Evolutionary conservation across 257 asterid genomes (phyloP), one percentile per base, ranked within the genome.

Genomic region (Solanum rostratum): DNA sequence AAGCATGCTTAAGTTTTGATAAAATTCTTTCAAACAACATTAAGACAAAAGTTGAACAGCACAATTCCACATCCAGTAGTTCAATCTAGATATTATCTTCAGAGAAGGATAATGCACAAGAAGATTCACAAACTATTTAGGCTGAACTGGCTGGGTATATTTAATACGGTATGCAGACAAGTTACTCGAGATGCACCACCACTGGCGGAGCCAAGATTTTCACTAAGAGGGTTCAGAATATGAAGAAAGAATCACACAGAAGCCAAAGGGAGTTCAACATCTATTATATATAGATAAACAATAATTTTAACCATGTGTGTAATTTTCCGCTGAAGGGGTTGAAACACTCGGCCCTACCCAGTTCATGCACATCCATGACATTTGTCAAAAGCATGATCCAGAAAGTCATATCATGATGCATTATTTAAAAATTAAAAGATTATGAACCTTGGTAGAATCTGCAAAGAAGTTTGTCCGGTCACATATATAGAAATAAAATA

Each of bases 391-490:
- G 11, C 82, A 78, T 78, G 46, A 78, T 50, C 29, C 29, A 50
- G 29, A 55, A 78, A 78, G 29, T 71, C 46, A 78, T 50, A 27
- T 78, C 19, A 29, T 78, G 82, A 78, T 29, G 81, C 19, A 50
- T 27, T 78, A 49, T 29, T 29, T 29, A 16, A 27, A 29, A 50
- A 18, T 78, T 78, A 33, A 37, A 83, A 49, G 20, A 76, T 16
- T 65, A 60, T 84, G 88, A 66, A 95, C 99, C 99, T 96, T 95
- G 78, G 90, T 91, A 46, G 99, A 94, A 86, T 94, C 98, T 74
- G 95, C 93, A 85, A 96, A 91, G 52, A 96, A 24, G 85, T 89
- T 88, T 84, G 99, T 96, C 29, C 99, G 97, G 86, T 96, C 99
- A 73, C 98, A 95, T 29, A 94, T 54, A 94, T 95, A 96, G 88